Evolutionary conservation across 148 eudicot genomes (phyloP), one percentile per base, ranked within the genome.

Genomic region (Heliamphora exappendiculata): DNA sequence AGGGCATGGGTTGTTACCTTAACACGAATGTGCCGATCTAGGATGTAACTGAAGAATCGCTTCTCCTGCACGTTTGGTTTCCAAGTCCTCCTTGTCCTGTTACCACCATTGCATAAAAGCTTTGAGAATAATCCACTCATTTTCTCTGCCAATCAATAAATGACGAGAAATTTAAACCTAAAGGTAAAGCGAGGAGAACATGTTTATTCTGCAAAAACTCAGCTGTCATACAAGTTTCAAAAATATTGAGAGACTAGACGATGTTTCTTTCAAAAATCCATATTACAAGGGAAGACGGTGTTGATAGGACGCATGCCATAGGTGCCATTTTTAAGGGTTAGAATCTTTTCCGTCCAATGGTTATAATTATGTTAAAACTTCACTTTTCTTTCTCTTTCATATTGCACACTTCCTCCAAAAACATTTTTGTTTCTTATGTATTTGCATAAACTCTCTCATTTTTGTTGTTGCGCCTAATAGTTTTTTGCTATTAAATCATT

Each of bases 21-120:
- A 42, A 92, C 88, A 16, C 92, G 93, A 76, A 94, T 87, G 82
- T 92, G 96, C 41, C 97, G 91, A 62, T 94, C 98, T 29, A 88
- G 80, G 33, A 91, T 84, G 81, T 94, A 94, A 75, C 98, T 94
- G 81, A 94, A 94, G 47, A 94, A 90, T 57, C 92, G 84, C 79
- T 89, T 94, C 34, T 86, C 93, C 79, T 94, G 98, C 45, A 92
- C 94, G 20, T 92, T 94, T 24, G 96, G 98, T 83, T 94, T 94
- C 98, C 97, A 94, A 44, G 62, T 53, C 77, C 97, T 92, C 85
- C 89, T 87, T 16, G 94, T 72, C 92, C 98, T 94, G 68, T 73
- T 34, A 82, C 24, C 16, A 65, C 14, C 76, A 72, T 51, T 54
- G 57, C 28, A 62, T 33, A 47, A 67, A 55, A 49, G 19, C 11